phyloP scores from a whole-genome alignment of 768 basidiomycete genomes.

The Daedaleopsis nitida region DNA sequence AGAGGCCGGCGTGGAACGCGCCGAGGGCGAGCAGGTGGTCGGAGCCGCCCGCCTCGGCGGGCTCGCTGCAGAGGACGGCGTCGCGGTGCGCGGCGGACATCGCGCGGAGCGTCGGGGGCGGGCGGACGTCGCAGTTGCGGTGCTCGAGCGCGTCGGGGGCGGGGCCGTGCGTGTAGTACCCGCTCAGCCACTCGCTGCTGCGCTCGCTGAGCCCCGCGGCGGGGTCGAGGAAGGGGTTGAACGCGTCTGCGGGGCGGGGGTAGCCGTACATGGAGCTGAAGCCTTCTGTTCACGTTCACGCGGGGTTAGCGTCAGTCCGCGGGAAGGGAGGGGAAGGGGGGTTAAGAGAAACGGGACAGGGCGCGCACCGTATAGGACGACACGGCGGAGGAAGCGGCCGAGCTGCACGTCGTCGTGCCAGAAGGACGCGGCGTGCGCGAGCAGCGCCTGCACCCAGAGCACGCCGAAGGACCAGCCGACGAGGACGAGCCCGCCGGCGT shows the following conservation, averaged over 20 bases:
- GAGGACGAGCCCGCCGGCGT: constrained; percentile 16
- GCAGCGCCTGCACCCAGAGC: constrained; percentile 11
- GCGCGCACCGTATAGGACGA: constrained; percentile 18
- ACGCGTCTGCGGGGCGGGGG: not conserved
- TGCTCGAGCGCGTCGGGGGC: constrained; percentile 12
- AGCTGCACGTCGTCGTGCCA: constrained; percentile 2
- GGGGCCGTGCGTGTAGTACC: constrained; percentile 14
- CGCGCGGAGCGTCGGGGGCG: constrained; percentile 13
- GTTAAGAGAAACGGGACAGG: no score
- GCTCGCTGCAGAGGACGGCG: constrained; percentile 1
- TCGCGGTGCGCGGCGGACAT: constrained; percentile 15
- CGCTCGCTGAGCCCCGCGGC: not conserved
- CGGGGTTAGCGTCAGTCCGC: not conserved
- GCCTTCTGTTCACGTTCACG: not conserved
- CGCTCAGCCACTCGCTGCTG: constrained; percentile 4
- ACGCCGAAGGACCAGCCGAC: constrained; percentile 21
- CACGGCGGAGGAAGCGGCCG: constrained; percentile 10
- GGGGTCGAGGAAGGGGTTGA: constrained; percentile 2
- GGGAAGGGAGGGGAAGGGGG: not conserved
- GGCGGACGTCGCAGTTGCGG: constrained; percentile 5
- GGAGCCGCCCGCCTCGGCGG: constrained; percentile 16
- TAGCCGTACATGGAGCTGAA: constrained; percentile 1
- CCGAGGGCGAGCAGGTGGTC: constrained; percentile 13
- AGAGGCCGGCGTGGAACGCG: constrained; percentile 12
- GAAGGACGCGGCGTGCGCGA: constrained; percentile 16